Evolutionary conservation across 495 filamentous ascomycete species (phyloP), one percentile per base, ranked within the genome.

Genomic region (Xylaria acuta): DNA sequence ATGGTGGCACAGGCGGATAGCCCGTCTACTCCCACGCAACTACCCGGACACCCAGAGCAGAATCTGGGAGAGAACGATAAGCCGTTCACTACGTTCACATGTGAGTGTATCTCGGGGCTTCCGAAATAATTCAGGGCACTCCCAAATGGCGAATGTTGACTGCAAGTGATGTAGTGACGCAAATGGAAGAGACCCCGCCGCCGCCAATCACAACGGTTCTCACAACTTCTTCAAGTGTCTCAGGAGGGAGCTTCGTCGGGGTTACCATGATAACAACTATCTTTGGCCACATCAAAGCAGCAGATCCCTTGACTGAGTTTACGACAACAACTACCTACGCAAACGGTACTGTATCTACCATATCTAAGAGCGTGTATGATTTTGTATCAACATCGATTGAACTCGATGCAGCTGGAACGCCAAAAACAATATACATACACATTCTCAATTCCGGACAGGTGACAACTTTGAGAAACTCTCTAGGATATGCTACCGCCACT

Each of bases 401-500:
- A 25, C 20, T 11, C 27, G 60, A 71, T 58, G 18, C 49, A 6
- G 30, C 20, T 5, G 74, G 76, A 27, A 67, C 60, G 3, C 65
- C 76, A 11, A 76, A 7, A 5, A 75, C 73, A 32, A 18, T 18
- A 5, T 36, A 14, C 7, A 2, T 34, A 12, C 53, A 75, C 1
- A 3, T 74, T 12, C 30, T 74, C n/a, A 22, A 40, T 11, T 38
- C 34, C 0, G 70, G 74, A 53, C 38, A 27, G 1, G 20, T 68
- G 18, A 77, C 75, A n/a, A 75, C 63, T 12, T 60, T 79, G 14
- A 72, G 40, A 36, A 58, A 79, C 34, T 51, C 54, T 11, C 71
- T 74, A 40, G 75, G 77, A 38, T 22, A 7, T 9, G 70, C 70
- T 38, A 77, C 75, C 0, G 68, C 67, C 12, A 77, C 75, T 22